Evolutionary conservation across 2,329 filamentous ascomycete genomes (phyloP), one percentile per base, ranked within the genome.

Genomic region (Alternaria alternata): DNA sequence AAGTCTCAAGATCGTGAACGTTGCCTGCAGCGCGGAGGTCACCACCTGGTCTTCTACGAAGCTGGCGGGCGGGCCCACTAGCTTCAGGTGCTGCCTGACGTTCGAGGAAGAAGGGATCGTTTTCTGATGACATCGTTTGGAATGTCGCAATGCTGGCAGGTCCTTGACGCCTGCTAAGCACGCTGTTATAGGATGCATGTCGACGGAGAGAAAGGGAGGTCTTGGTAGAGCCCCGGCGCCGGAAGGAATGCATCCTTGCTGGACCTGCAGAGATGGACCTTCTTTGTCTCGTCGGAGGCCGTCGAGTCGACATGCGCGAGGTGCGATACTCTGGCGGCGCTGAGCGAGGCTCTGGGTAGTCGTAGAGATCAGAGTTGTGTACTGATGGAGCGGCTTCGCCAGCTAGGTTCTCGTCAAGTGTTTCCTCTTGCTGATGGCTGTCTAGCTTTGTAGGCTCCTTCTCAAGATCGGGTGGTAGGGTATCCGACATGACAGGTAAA

Each of bases 171-270:
- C 80, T 81, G 12, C 79, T 81, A 14, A 85, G 77, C 1, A 83
- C 83, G 65, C 87, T 90, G 18, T 87, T 84, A 51, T 86, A 86
- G 0, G 89, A 91, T 9, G 85, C 85, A 71, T 85, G 85, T 11
- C 87, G 85, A 26, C 83, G 79, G 51, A 85, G 82, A 2, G 85
- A 63, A 20, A 72, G 67, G 1, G 75, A 72, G 18, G 65, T 67
- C 53, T 74, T 67, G 38, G 62, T 68, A 4, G 77, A 79, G 2
- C 70, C 72, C 14, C 71, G 73, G 30, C 74, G 73, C 12, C 73
- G 68, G 60, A 78, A 77, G 9, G 73, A 77, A 54, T 78, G 73
- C 73, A 77, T 69, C 24, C 68, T 63, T 49, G 73, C 71, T 54
- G 66, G 69, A 24, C 69, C 69, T 46, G 73, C 74, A n/a, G 75